phyloP scores from a whole-genome alignment of 345 rosid genomes.

The Stellera chamaejasme region DNA sequence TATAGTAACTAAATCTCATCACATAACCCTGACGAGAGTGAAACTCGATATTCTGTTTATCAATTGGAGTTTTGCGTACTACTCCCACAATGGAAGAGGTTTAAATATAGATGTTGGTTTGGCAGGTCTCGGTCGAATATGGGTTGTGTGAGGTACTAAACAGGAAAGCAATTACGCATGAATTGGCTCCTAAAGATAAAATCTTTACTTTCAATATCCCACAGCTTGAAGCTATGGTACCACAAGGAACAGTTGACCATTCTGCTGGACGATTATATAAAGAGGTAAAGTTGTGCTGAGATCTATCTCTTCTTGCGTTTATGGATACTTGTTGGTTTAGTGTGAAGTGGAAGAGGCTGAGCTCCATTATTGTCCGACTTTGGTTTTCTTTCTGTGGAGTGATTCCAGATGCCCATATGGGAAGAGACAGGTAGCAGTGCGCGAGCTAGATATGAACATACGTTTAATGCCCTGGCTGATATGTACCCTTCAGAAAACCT shows the following conservation, averaged over 20 bases:
- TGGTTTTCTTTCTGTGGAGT: constrained; percentile 2
- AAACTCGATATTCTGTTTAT: neutral
- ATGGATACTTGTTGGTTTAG: neutral
- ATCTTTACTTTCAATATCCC: constrained; percentile 41
- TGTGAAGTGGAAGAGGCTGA: neutral
- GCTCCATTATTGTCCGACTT: constrained; percentile 8
- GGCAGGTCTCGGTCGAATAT: constrained; percentile 62
- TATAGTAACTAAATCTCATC: neutral
- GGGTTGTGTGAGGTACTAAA: constrained; percentile 80
- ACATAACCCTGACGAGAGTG: neutral
- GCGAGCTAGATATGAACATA: constrained; percentile 45
- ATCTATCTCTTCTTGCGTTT: neutral
- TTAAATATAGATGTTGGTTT: neutral
- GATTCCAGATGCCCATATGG: constrained; percentile 62
- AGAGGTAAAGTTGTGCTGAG: constrained; percentile 31
- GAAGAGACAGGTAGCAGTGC: constrained; percentile 42
- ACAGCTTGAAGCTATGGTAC: constrained; percentile 53
- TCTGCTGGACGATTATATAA: constrained; percentile 34
- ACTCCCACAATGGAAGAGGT: neutral
- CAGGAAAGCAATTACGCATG: constrained; percentile 39
- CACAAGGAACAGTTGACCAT: constrained; percentile 56
- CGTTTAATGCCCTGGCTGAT: constrained; percentile 54
- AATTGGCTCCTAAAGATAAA: constrained; percentile 56
- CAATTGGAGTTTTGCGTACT: neutral
- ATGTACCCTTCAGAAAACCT: constrained; percentile 72